Conservation (phyloP, 306 rosid genomes). For the Benincasa hispida region DNA sequence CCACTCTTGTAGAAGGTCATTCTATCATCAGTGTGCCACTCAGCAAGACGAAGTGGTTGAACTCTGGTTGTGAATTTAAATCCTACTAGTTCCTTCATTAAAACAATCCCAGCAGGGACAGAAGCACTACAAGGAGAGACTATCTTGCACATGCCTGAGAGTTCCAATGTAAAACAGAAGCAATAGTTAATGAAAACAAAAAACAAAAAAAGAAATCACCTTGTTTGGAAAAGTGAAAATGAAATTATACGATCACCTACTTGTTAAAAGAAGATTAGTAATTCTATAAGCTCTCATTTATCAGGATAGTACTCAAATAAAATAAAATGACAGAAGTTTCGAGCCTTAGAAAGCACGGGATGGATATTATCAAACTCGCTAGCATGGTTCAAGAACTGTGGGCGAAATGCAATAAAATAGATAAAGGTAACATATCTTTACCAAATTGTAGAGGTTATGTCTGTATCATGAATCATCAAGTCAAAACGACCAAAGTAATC, state of each 20-base stretch:
- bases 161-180: background rate
- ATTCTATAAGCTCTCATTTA: background rate
- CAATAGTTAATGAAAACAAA: background rate
- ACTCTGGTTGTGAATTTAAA: conserved; percentile 95
- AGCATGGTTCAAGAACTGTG: background rate
- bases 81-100: conserved; percentile 82
- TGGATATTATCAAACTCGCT: background rate
- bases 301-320: background rate
- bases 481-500: background rate
- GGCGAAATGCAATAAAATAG: background rate
- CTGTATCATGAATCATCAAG: background rate
- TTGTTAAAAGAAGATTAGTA: background rate
- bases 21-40: conserved; percentile 89
- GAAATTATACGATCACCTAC: background rate
- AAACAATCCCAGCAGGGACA: conserved; percentile 88
- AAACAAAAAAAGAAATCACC: background rate
- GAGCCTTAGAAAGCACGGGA: background rate
- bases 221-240: background rate
- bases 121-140: conserved; percentile 82
- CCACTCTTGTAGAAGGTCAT: conserved; percentile 96
- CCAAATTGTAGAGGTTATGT: background rate
- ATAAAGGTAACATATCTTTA: background rate
- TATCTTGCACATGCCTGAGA: conserved; percentile 87
- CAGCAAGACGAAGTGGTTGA: conserved; percentile 97
- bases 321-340: background rate